phyloP scores from a whole-genome alignment of 148 eudicot species.

The Camellia granthamiana region DNA sequence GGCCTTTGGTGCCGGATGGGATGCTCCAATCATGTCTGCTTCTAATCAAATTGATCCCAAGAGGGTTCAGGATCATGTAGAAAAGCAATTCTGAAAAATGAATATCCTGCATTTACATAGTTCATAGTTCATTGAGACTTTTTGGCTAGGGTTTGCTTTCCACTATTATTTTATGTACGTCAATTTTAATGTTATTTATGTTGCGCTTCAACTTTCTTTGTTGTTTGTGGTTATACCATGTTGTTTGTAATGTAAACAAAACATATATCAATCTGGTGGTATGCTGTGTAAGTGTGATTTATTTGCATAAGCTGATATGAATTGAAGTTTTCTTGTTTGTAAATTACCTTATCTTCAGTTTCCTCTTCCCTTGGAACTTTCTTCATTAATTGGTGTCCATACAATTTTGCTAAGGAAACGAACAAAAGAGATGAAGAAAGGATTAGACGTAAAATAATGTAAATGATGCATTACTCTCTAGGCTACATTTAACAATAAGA shows the following conservation, averaged over 20 bases:
- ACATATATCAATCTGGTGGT: not conserved
- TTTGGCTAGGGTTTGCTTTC: not conserved
- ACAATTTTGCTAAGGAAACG: too few relatives aligned
- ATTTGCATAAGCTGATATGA: not conserved
- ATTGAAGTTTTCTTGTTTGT: too few relatives aligned
- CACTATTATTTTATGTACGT: not conserved
- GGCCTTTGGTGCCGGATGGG: slow-evolving; percentile 29
- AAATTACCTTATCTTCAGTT: too few relatives aligned
- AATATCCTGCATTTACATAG: not conserved
- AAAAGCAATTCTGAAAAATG: slow-evolving; percentile 7
- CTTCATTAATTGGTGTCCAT: too few relatives aligned
- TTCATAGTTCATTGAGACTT: not conserved
- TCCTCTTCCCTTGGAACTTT: too few relatives aligned
- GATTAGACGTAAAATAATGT: too few relatives aligned
- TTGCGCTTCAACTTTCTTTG: not conserved
- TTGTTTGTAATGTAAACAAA: not conserved
- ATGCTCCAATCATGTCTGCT: slow-evolving; percentile 34
- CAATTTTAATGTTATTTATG: not conserved
- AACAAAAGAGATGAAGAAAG: too few relatives aligned
- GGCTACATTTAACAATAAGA: too few relatives aligned
- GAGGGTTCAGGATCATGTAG: slow-evolving; percentile 2
- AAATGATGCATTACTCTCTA: too few relatives aligned
- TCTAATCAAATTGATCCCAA: slow-evolving; percentile 16
- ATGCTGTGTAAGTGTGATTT: not conserved
- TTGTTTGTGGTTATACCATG: not conserved